Evolutionary conservation across 176 grass and related monocot genomes (phyloP).

Genomic region (Avena insularis): DNA sequence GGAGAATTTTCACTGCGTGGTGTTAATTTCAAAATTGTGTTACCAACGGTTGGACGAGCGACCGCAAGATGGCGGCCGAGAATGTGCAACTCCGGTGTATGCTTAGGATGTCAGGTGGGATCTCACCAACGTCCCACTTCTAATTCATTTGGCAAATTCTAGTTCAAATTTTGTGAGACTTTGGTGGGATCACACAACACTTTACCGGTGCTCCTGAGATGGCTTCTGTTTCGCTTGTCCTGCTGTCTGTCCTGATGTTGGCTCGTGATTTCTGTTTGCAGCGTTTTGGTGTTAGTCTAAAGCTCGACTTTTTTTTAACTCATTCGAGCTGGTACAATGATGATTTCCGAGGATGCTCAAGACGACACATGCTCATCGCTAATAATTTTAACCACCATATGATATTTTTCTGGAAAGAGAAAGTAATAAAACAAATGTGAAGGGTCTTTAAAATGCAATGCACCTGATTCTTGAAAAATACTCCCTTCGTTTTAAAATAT

Average conservation of each 20-base stretch:
- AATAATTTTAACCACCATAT: no score
- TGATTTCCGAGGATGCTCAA: not conserved
- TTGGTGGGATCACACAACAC: no score
- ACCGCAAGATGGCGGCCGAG: not conserved
- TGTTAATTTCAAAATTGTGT: conserved; percentile 3
- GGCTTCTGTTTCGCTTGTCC: not conserved
- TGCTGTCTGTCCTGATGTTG: not conserved
- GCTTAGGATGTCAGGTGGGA: no score
- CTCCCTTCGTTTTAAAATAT: no score
- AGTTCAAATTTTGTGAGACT: no score
- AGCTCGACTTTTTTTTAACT: not conserved
- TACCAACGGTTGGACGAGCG: not conserved
- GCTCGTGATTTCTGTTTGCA: not conserved
- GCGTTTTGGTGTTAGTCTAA: not conserved
- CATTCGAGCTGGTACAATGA: not conserved
- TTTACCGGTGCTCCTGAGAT: not conserved
- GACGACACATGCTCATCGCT: not conserved
- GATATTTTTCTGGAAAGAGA: no score
- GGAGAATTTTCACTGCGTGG: conserved; percentile 69
- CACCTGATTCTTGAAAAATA: no score
- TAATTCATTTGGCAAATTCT: no score
- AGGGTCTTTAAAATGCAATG: no score
- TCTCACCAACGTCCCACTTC: no score
- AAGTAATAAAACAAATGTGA: no score
- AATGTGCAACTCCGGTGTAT: not conserved